Percentiles rank a stretch among this genome's conserved stretches.
phyloP scores from a whole-genome alignment of 129 eudicot genomes.

The Artemisia tridentata region DNA sequence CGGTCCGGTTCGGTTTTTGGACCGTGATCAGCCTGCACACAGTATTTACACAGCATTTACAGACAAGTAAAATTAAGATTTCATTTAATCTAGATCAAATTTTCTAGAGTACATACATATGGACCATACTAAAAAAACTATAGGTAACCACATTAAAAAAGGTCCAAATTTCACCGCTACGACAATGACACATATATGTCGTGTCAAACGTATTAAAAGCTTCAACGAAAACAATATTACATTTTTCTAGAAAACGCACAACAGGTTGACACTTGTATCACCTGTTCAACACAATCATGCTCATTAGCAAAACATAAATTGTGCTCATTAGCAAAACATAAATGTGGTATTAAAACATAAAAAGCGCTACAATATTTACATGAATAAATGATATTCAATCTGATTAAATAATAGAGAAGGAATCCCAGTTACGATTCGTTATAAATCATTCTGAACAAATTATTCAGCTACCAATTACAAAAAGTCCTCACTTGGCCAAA shows the following conservation, averaged over 20 bases:
- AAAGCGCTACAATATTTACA: neutral
- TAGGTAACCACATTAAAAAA: neutral
- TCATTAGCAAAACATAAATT: neutral
- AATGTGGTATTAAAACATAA: neutral
- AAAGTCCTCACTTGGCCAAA: neutral
- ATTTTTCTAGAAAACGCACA: neutral
- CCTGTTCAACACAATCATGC: neutral
- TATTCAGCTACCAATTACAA: neutral
- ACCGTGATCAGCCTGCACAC: no score
- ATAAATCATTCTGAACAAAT: neutral
- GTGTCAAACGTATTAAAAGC: neutral
- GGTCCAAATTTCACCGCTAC: constrained; percentile 8
- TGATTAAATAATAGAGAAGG: neutral
- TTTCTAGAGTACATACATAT: neutral
- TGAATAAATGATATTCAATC: neutral
- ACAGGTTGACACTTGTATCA: neutral
- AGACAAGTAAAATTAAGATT: no score
- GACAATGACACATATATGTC: neutral
- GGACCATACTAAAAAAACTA: no score
- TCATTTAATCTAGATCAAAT: no score
- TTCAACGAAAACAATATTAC: neutral
- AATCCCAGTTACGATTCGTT: neutral
- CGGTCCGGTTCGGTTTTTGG: no score
- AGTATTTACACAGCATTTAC: no score
- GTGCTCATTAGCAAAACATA: neutral